A percentile compares a stretch with the other conserved stretches of the same genome.
Evolutionary conservation across 129 eudicot genomes (phyloP).

Genomic region (Tanacetum coccineum): DNA sequence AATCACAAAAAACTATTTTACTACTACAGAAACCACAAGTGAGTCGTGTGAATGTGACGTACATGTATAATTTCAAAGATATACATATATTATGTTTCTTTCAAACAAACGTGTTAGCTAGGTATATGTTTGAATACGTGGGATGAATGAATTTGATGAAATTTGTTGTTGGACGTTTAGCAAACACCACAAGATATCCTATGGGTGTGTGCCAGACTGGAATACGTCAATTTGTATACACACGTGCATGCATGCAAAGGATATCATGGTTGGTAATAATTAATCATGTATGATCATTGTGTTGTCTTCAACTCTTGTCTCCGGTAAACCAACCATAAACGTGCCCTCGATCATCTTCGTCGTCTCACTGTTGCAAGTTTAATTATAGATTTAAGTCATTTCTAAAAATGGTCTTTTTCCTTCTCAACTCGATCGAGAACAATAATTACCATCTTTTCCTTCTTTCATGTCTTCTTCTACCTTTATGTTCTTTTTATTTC

Average conservation of each 20-base stretch:
- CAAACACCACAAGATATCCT: slow-evolving; percentile 27
- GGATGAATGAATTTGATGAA: slow-evolving; percentile 7
- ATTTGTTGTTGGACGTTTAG: slow-evolving; percentile 21
- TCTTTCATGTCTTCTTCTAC: too few species aligned
- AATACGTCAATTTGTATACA: slow-evolving; percentile 13
- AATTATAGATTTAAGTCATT: too few species aligned
- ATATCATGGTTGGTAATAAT: slow-evolving; percentile 20
- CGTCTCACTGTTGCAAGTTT: neutral
- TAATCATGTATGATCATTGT: slow-evolving; percentile 7
- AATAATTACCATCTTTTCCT: too few species aligned
- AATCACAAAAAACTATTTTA: too few species aligned
- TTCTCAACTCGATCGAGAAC: too few species aligned
- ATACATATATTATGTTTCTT: too few species aligned
- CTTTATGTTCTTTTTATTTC: too few species aligned
- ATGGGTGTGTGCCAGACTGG: slow-evolving; percentile 19
- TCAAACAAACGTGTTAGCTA: neutral
- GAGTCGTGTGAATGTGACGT: too few species aligned
- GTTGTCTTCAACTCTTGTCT: slow-evolving; percentile 31
- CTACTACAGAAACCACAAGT: too few species aligned
- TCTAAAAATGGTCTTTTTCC: too few species aligned
- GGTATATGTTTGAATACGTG: slow-evolving; percentile 8
- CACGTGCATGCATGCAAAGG: slow-evolving; percentile 22
- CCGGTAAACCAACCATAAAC: slow-evolving; percentile 28
- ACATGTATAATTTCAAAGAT: too few species aligned
- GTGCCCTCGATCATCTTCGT: slow-evolving; percentile 31